Percentiles rank a stretch among this genome's conserved stretches.
Evolutionary conservation across 768 basidiomycete species (phyloP).

Genomic region (Phlegmacium glaucopus): DNA sequence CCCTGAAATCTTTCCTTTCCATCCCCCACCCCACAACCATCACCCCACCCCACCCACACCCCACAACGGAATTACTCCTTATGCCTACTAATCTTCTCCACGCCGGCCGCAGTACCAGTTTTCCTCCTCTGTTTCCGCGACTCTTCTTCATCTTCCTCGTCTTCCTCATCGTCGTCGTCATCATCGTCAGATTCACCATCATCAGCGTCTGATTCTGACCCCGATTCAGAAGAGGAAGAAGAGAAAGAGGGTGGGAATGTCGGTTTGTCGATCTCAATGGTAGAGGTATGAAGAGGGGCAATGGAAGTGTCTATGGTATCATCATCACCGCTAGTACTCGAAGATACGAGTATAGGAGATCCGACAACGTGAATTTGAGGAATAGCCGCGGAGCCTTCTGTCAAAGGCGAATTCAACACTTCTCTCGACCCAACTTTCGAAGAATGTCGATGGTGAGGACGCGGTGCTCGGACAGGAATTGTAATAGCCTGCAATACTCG

Average conservation of each 20-base stretch:
- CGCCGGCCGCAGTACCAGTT: slow-evolving; percentile 40
- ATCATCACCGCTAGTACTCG: too few relatives aligned
- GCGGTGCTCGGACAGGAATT: slow-evolving; percentile 11
- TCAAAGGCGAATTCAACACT: background rate
- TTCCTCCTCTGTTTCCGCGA: slow-evolving; percentile 25
- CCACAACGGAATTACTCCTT: slow-evolving; percentile 12
- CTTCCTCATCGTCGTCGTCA: slow-evolving; percentile 18
- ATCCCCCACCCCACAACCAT: background rate
- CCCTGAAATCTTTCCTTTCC: background rate
- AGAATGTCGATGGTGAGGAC: slow-evolving; percentile 15
- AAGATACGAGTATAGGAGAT: too few relatives aligned
- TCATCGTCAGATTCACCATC: slow-evolving; percentile 11
- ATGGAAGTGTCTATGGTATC: background rate
- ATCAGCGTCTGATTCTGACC: slow-evolving; percentile 13
- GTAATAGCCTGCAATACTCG: slow-evolving; percentile 14
- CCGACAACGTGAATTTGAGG: background rate
- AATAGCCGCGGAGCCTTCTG: background rate
- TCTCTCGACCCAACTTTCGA: background rate
- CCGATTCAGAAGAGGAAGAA: slow-evolving; percentile 7
- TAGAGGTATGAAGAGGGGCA: background rate
- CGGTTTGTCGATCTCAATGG: background rate
- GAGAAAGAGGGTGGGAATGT: slow-evolving; percentile 1
- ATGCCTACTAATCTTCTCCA: slow-evolving; percentile 49
- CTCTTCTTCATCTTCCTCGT: slow-evolving; percentile 16
- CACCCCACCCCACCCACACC: background rate